A percentile compares a stretch with the other conserved stretches of the same genome.
Conservation (phyloP, 2,329 filamentous ascomycete genomes). For the Xylariales sp. region DNA sequence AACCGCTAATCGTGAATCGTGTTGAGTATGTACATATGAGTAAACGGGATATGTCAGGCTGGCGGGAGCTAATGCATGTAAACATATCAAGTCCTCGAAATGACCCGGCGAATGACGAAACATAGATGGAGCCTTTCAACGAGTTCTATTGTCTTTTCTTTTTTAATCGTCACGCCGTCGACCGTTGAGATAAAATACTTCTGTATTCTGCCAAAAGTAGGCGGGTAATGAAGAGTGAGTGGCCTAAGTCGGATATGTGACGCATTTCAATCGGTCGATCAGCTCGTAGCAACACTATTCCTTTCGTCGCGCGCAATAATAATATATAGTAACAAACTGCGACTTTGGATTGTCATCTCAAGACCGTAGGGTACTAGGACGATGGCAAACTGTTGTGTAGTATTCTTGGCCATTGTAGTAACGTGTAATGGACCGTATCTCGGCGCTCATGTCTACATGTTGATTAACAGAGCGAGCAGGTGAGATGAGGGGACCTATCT, state of each 20-base stretch:
- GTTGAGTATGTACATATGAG: not conserved
- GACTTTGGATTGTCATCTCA: not conserved
- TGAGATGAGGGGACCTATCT: slow-evolving; percentile 9
- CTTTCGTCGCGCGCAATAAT: not conserved
- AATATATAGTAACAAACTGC: not conserved
- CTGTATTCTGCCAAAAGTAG: not conserved
- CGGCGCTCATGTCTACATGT: not conserved
- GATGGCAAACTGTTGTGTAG: not conserved
- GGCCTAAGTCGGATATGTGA: not conserved
- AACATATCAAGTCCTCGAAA: not conserved
- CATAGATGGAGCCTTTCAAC: not conserved
- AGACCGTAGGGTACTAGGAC: not conserved
- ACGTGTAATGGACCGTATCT: not conserved
- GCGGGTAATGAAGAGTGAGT: not conserved
- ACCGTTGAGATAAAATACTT: not conserved
- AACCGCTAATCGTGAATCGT: not conserved
- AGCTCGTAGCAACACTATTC: not conserved
- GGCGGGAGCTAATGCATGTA: not conserved
- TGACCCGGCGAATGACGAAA: not conserved
- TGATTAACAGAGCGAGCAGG: not conserved
- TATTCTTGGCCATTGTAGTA: not conserved
- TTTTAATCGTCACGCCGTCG: not conserved
- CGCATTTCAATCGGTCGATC: not conserved
- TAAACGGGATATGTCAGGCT: not conserved
- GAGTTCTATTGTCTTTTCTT: not conserved